Conservation (phyloP, 306 rosid genomes). For the Prunus fruticosa region DNA sequence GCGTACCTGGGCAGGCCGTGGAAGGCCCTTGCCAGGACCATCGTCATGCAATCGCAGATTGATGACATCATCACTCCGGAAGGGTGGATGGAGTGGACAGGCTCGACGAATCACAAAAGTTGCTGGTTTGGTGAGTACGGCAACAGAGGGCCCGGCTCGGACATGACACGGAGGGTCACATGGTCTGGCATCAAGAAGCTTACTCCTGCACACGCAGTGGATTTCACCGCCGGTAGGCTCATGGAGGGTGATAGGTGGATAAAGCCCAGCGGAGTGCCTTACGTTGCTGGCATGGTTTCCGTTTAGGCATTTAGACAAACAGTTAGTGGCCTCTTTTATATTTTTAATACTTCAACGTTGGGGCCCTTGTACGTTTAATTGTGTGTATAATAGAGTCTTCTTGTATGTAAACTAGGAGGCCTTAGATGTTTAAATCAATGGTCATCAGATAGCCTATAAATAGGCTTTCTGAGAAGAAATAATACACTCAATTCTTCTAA, state of each 20-base stretch:
- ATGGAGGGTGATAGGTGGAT: slow-evolving; percentile 10
- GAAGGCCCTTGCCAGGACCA: slow-evolving; percentile 25
- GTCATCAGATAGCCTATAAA: neutral
- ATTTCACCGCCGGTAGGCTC: neutral
- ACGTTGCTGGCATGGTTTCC: slow-evolving; percentile 4
- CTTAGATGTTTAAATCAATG: neutral
- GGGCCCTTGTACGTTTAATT: neutral
- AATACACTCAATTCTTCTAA: neutral
- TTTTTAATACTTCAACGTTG: neutral
- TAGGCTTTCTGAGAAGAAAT: no score
- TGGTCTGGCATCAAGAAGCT: slow-evolving; percentile 18
- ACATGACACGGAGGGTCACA: slow-evolving; percentile 3
- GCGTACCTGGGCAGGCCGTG: slow-evolving; percentile 29
- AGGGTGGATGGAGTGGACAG: slow-evolving; percentile 29
- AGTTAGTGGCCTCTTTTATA: neutral
- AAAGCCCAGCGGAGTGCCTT: slow-evolving; percentile 13
- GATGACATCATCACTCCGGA: slow-evolving; percentile 23
- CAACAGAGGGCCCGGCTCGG: slow-evolving; percentile 24
- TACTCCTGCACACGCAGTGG: neutral
- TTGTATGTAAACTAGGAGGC: neutral
- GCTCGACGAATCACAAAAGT: slow-evolving; percentile 2
- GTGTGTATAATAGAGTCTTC: neutral
- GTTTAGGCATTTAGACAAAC: neutral
- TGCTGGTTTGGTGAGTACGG: slow-evolving; percentile 8
- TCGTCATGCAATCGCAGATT: slow-evolving; percentile 24